phyloP scores from a whole-genome alignment of 257 asterid species.

The Fraxinus pennsylvanica region DNA sequence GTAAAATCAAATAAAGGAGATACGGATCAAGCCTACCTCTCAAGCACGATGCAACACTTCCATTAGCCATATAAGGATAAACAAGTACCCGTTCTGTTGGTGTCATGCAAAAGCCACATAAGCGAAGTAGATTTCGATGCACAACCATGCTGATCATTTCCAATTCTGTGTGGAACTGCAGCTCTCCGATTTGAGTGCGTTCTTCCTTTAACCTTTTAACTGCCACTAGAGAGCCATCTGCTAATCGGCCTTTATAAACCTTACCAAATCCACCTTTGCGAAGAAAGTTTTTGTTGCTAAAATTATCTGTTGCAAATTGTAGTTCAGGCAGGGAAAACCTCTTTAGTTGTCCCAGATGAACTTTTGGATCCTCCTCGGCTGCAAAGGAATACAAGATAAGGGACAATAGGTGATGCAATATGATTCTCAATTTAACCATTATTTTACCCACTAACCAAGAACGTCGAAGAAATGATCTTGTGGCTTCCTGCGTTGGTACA shows the following conservation, averaged over 20 bases:
- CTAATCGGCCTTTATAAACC: constrained; percentile 24
- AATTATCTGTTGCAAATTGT: constrained; percentile 77
- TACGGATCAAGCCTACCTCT: constrained; percentile 57
- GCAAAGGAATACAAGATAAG: constrained; percentile 30
- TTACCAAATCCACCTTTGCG: constrained; percentile 90
- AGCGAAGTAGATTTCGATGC: constrained; percentile 76
- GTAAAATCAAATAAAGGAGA: constrained; percentile 7
- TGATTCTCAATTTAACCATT: constrained; percentile 9
- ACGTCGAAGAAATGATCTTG: constrained; percentile 89
- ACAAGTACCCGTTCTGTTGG: constrained; percentile 90
- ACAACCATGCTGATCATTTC: constrained; percentile 96
- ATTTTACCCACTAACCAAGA: constrained; percentile 64
- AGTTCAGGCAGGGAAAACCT: constrained; percentile 82
- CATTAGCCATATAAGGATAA: constrained; percentile 89
- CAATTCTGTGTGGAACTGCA: constrained; percentile 90
- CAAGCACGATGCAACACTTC: constrained; percentile 96
- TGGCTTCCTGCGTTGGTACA: constrained; percentile 72
- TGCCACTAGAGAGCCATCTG: constrained; percentile 83
- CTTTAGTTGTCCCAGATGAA: constrained; percentile 87
- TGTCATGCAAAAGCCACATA: constrained; percentile 93
- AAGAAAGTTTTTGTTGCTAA: constrained; percentile 67
- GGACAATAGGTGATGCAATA: not conserved
- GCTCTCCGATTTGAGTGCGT: constrained; percentile 80
- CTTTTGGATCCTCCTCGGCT: constrained; percentile 98
- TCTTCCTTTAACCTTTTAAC: constrained; percentile 91